Conservation (phyloP, 441 rosid genomes). For the Manihot esculenta region DNA sequence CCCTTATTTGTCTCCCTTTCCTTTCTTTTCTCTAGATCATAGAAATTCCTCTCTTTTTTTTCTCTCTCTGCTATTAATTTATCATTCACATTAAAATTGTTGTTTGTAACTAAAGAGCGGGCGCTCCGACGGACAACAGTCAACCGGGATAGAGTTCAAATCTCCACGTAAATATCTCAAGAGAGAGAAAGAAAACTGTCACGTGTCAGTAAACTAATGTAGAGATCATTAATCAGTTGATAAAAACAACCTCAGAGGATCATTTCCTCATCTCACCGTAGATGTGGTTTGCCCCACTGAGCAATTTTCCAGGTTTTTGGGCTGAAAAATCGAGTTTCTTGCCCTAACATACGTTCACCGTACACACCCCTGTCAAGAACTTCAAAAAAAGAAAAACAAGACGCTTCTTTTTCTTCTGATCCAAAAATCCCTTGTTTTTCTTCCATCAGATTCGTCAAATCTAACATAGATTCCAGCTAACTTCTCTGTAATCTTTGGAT, state of each 20-base stretch:
- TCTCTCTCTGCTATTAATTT: too few relatives aligned
- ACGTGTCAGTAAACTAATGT: not conserved
- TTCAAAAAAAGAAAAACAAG: not conserved
- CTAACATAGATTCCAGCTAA: slow-evolving; percentile 47
- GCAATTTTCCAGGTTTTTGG: not conserved
- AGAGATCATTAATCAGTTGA: too few relatives aligned
- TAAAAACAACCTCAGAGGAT: not conserved
- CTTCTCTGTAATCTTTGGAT: slow-evolving; percentile 36
- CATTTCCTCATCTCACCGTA: slow-evolving; percentile 6
- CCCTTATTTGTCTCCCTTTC: too few relatives aligned
- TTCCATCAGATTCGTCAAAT: slow-evolving; percentile 32
- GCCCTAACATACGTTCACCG: slow-evolving; percentile 28
- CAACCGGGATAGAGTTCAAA: too few relatives aligned
- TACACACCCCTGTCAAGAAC: slow-evolving; percentile 33
- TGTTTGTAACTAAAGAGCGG: too few relatives aligned
- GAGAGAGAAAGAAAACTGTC: too few relatives aligned
- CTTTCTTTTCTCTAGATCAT: too few relatives aligned
- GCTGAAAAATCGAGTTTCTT: slow-evolving; percentile 22
- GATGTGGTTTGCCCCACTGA: not conserved
- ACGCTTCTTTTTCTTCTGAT: slow-evolving; percentile 7
- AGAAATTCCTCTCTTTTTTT: too few relatives aligned
- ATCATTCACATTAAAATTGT: too few relatives aligned
- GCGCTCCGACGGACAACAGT: too few relatives aligned
- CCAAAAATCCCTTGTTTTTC: slow-evolving; percentile 21
- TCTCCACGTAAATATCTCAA: too few relatives aligned